A percentile compares a stretch with the other conserved stretches of the same genome.
Evolutionary conservation across 2,329 filamentous ascomycete species (phyloP).

Genomic region (Amylocarpus encephaloides): DNA sequence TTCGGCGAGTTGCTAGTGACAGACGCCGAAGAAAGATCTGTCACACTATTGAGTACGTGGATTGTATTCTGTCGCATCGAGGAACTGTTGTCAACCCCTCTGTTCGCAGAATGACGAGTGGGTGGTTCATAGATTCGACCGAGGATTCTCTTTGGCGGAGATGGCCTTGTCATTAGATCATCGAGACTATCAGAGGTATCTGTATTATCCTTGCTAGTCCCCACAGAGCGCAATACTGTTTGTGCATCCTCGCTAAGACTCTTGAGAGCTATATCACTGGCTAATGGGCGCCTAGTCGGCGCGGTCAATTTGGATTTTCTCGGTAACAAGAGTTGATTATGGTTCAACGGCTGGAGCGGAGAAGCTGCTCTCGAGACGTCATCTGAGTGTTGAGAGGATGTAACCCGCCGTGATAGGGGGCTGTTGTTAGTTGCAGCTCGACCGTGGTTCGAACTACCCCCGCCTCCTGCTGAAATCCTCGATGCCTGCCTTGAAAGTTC

Average conservation of each 20-base stretch:
- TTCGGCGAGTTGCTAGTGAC: too few relatives aligned
- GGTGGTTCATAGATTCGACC: not conserved
- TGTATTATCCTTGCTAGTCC: not conserved
- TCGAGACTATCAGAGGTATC: conserved; percentile 9
- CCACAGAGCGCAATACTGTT: not conserved
- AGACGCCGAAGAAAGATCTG: too few relatives aligned
- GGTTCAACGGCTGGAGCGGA: conserved; percentile 23
- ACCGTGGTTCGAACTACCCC: not conserved
- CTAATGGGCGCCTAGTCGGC: conserved; percentile 4
- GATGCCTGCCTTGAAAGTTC: conserved; percentile 9
- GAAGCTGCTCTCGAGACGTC: conserved; percentile 8
- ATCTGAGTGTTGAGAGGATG: not conserved
- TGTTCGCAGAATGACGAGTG: not conserved
- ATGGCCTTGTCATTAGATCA: conserved; percentile 20
- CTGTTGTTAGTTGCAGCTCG: not conserved
- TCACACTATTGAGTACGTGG: too few relatives aligned
- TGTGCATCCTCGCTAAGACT: conserved; percentile 26
- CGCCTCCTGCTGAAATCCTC: not conserved
- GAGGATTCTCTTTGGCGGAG: conserved; percentile 19
- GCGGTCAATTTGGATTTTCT: not conserved
- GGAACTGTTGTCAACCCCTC: not conserved
- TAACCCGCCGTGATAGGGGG: not conserved
- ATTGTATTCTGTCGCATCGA: not conserved
- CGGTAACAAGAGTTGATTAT: conserved; percentile 23
- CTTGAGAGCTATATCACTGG: conserved; percentile 13